phyloP scores from a whole-genome alignment of 805 yeast species.

The Lipomyces spencermartinsiae region DNA sequence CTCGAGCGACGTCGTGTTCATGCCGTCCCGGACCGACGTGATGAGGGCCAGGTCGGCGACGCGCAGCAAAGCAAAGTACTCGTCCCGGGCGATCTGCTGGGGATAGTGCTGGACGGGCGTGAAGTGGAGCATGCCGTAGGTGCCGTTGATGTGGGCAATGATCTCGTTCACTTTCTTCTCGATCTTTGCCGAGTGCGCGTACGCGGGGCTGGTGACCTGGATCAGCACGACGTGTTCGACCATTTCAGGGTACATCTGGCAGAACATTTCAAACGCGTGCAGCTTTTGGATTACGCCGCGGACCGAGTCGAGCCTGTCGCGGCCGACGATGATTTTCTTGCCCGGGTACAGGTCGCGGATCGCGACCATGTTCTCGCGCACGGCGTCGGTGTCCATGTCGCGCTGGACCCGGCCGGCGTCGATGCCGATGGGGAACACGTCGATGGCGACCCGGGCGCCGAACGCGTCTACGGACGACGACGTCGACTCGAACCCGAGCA shows the following conservation, averaged over 20 bases:
- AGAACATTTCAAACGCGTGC: conserved; percentile 85
- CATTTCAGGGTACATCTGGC: conserved; percentile 94
- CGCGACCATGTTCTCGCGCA: conserved; percentile 62
- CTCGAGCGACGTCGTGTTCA: conserved; percentile 94
- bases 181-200: conserved; percentile 62
- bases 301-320: conserved; percentile 90
- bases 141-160: conserved; percentile 80
- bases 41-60: conserved; percentile 90
- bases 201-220: conserved; percentile 88
- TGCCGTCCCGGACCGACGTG: conserved; percentile 92
- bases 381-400: conserved; percentile 58
- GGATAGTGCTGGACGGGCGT: conserved; percentile 94
- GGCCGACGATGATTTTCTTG: conserved; percentile 81
- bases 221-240: conserved; percentile 82
- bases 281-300: conserved; percentile 93
- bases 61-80: conserved; percentile 83
- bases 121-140: conserved; percentile 79
- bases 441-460: conserved; percentile 77
- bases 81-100: conserved; percentile 84
- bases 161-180: conserved; percentile 86
- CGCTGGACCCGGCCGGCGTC: conserved; percentile 71
- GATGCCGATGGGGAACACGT: conserved; percentile 86
- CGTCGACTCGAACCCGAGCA: conserved; percentile 74
- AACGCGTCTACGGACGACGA: conserved; percentile 56
- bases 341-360: conserved; percentile 56